phyloP scores from a whole-genome alignment of 1,284 basidiomycete genomes.

The Pholiota adiposa region DNA sequence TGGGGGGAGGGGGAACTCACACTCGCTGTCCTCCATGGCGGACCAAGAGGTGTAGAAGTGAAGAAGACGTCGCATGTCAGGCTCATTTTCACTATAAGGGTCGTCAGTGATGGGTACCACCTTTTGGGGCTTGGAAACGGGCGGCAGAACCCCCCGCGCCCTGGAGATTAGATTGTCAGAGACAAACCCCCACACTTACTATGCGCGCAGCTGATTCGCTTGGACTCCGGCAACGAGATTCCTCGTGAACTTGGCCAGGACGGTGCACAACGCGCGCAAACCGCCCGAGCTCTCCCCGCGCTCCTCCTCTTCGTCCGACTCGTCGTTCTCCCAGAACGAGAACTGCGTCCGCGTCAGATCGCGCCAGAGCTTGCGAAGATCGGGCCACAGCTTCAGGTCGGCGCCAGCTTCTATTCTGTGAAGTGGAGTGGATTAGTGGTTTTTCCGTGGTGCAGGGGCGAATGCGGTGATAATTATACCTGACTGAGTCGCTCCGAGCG shows the following conservation, averaged over 20 bases:
- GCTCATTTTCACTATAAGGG: conserved; percentile 60
- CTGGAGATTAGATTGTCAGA: conserved; percentile 6
- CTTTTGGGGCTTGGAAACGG: conserved; percentile 9
- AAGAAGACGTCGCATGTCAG: conserved; percentile 59
- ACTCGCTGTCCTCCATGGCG: conserved; percentile 53
- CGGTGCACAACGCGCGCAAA: conserved; percentile 19
- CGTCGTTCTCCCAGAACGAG: conserved; percentile 51
- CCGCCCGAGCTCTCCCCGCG: conserved; percentile 18
- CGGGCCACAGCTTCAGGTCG: conserved; percentile 55
- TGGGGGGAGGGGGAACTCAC: conserved; percentile 42
- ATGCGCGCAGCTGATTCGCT: conserved; percentile 65
- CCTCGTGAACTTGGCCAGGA: conserved; percentile 72
- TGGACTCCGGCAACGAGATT: conserved; percentile 74
- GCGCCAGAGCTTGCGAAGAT: conserved; percentile 58
- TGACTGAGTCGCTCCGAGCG: conserved; percentile 44
- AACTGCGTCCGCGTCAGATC: conserved; percentile 47
- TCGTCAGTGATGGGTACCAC: conserved; percentile 10
- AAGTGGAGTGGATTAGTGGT: conserved; percentile 2
- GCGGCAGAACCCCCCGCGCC: neutral
- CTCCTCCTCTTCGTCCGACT: conserved; percentile 40
- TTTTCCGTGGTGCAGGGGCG: neutral
- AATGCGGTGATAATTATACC: conserved; percentile 37
- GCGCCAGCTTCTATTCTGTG: conserved; percentile 50
- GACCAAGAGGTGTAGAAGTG: conserved; percentile 74
- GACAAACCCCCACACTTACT: conserved; percentile 49